Conservation (phyloP, 2,329 filamentous ascomycete species). For the Elsinoe ampelina region DNA sequence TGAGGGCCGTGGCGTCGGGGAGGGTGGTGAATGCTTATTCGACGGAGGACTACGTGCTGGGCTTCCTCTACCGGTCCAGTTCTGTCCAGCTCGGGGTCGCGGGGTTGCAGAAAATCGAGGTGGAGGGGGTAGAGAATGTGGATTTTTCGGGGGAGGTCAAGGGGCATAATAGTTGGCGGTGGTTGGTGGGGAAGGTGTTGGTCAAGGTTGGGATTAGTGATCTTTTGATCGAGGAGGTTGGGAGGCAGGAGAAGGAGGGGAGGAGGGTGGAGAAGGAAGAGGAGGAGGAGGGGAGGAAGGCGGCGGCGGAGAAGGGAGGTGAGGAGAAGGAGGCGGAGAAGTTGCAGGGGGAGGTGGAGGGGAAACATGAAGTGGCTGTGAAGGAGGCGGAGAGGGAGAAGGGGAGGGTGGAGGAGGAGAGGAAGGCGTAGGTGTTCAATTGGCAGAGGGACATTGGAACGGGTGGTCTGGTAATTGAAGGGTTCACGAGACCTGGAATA, state of each 20-base stretch:
- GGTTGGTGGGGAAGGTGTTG: conserved; percentile 42
- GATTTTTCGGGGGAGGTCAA: conserved; percentile 43
- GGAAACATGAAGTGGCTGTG: conserved; percentile 39
- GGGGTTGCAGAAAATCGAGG: conserved; percentile 65
- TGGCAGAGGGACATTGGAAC: neutral
- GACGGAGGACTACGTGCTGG: conserved; percentile 73
- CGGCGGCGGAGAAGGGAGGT: conserved; percentile 30
- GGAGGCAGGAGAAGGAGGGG: conserved; percentile 28
- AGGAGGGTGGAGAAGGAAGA: conserved; percentile 32
- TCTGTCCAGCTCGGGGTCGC: conserved; percentile 76
- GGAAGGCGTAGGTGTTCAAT: neutral
- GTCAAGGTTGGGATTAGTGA: conserved; percentile 46
- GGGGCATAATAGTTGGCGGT: conserved; percentile 44
- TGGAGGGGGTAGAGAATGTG: conserved; percentile 55
- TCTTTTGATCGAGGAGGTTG: conserved; percentile 39
- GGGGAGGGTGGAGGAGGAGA: conserved; percentile 10
- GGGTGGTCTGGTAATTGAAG: neutral
- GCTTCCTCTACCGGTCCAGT: conserved; percentile 76
- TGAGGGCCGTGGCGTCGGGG: conserved; percentile 70
- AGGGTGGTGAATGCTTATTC: conserved; percentile 83
- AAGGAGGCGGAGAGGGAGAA: neutral
- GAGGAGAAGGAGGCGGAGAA: conserved; percentile 41
- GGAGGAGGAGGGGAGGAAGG: conserved; percentile 30
- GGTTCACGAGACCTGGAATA: no score
- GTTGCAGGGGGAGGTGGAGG: conserved; percentile 59